Evolutionary conservation across 352 stramenopile genomes (phyloP).

Genomic region (Pythium phragmitis): DNA sequence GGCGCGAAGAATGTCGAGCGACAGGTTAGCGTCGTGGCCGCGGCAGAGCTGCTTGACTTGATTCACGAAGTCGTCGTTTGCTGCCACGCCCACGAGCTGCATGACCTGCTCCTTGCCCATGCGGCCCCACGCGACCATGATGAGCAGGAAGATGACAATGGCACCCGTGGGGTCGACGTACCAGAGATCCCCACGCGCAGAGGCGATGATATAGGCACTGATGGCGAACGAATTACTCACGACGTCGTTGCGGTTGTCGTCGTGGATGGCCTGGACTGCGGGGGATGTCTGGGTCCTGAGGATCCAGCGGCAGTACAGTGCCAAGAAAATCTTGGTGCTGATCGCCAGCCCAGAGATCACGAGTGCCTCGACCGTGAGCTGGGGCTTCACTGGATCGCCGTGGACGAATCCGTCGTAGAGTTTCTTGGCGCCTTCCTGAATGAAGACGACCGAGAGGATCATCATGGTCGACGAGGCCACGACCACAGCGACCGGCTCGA

Average conservation of each 20-base stretch:
- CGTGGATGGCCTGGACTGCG: conserved; percentile 58
- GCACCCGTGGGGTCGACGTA: conserved; percentile 91
- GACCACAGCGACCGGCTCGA: conserved; percentile 93
- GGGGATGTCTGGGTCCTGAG: conserved; percentile 49
- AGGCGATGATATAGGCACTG: conserved; percentile 59
- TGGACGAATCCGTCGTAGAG: conserved; percentile 44
- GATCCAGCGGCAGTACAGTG: conserved; percentile 62
- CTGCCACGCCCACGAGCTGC: conserved; percentile 68
- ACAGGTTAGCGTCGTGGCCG: conserved; percentile 67
- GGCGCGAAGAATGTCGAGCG: conserved; percentile 86
- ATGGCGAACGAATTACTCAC: conserved; percentile 91
- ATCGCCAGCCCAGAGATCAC: conserved; percentile 73
- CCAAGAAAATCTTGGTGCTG: conserved; percentile 66
- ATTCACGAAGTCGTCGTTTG: conserved; percentile 87
- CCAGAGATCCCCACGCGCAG: conserved; percentile 59
- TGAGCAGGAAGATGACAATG: conserved; percentile 93
- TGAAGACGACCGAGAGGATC: conserved; percentile 86
- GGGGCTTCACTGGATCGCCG: conserved; percentile 69
- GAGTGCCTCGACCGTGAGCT: conserved; percentile 85
- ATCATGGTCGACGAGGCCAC: conserved; percentile 92
- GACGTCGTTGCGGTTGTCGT: conserved; percentile 96
- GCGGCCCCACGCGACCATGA: conserved; percentile 90
- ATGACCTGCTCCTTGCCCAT: conserved; percentile 92
- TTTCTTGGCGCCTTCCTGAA: conserved; percentile 55
- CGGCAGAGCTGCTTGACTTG: conserved; percentile 81